Evolutionary conservation across 2,329 filamentous ascomycete genomes (phyloP), one percentile per base, ranked within the genome.

Genomic region (Paracoccidioides lutzii): DNA sequence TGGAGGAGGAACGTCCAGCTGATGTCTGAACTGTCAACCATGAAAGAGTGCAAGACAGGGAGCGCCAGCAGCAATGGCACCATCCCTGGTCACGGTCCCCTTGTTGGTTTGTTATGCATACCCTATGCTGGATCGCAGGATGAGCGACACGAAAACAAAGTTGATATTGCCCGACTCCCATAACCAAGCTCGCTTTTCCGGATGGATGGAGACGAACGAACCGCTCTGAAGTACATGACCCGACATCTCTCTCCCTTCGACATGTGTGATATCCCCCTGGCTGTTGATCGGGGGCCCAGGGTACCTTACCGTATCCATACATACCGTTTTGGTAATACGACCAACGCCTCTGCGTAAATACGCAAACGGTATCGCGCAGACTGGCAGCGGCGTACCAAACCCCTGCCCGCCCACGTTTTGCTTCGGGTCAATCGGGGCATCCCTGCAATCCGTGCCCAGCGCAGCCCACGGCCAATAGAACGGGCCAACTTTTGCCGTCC

Each of bases 401-500:
- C 56, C 56, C 53, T 55, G 56, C 35, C 38, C 30, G 44, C 51
- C 56, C 56, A 58, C 56, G 56, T 58, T 55, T 53, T 55, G 56
- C 9, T 22, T 54, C 54, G 54, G 48, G 48, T 56, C 54, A 56
- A 51, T 48, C 53, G 48, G 37, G 53, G 37, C 43, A 52, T 52
- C 52, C 35, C 38, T 44, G 49, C 45, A 41, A 33, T 52, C 52
- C 52, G 54, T 43, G 33, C 56, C 53, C 44, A 53, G 48, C 33
- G 28, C 45, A 15, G 54, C 45, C 46, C 28, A 8, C 52, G 44
- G 45, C 51, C 50, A 51, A 50, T 28, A 5, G 22, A 32, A 40
- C 48, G 15, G 22, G 38, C 48, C 9, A 42, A 53, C 41, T 40
- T 48, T 55, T 58, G 56, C 59, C 59, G 59, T 57, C 42, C 55